These are phyloP conservation scores for Vitis labrusca DNA, from an alignment of 164 flowering plant species.

Conservation along the genomic window DNA sequence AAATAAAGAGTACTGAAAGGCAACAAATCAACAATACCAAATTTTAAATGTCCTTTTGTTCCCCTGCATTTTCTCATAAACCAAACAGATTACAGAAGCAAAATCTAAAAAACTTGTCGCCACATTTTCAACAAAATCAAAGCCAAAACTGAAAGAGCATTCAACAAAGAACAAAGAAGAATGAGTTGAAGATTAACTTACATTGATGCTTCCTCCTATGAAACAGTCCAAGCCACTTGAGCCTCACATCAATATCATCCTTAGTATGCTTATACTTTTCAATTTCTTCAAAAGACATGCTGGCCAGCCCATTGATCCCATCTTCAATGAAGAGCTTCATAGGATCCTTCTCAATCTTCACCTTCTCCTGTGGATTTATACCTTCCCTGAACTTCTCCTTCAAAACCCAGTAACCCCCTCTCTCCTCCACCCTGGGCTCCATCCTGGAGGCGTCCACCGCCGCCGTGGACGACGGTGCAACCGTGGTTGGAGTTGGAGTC, in stretches of 20 bases:
- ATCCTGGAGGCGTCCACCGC: conserved; percentile 48
- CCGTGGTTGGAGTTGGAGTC: conserved; percentile 13
- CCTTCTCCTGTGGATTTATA: conserved; percentile 83
- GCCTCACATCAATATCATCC: conserved; percentile 85
- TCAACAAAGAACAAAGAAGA: neutral
- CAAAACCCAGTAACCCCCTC: conserved; percentile 70
- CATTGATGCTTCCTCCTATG: conserved; percentile 93
- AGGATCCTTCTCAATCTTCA: conserved; percentile 83
- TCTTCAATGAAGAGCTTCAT: conserved; percentile 75
- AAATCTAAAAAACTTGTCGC: too few species aligned
- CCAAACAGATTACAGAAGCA: too few species aligned
- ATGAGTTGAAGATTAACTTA: conserved; percentile 27
- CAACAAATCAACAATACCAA: too few species aligned
- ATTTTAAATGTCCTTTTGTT: too few species aligned
- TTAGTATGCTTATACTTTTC: conserved; percentile 58
- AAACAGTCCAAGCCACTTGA: conserved; percentile 96
- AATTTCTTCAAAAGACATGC: conserved; percentile 64
- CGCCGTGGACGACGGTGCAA: conserved; percentile 9
- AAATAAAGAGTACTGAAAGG: too few species aligned
- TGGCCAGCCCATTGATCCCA: conserved; percentile 69
- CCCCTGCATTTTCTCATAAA: too few species aligned
- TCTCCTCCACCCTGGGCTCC: conserved; percentile 89
- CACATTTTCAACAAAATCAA: too few species aligned
- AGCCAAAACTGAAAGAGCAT: too few species aligned
- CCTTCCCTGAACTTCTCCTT: conserved; percentile 85